Evolutionary conservation across 352 stramenopile genomes (phyloP).

Genomic region (Globisporangium recalcitrans): DNA sequence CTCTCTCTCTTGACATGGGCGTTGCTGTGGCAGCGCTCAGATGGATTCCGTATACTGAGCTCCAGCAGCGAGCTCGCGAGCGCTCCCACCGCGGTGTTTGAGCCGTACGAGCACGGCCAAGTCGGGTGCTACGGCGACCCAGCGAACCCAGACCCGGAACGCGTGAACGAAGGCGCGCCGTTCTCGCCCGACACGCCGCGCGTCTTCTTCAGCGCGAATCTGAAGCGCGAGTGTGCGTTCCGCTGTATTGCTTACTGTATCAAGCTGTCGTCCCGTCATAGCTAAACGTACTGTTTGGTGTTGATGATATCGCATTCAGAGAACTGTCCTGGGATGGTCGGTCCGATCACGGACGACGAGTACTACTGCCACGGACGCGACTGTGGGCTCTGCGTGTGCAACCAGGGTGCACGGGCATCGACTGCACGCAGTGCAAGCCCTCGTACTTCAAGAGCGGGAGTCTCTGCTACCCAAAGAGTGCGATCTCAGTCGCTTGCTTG

Average conservation of each 20-base stretch:
- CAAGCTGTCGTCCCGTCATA: neutral
- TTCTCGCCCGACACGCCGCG: constrained; percentile 68
- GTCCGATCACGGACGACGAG: constrained; percentile 81
- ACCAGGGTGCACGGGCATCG: constrained; percentile 89
- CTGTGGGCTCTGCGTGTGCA: constrained; percentile 92
- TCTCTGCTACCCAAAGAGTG: constrained; percentile 90
- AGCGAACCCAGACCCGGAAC: constrained; percentile 46
- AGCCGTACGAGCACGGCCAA: constrained; percentile 75
- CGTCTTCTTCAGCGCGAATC: constrained; percentile 36
- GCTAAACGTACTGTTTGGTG: neutral
- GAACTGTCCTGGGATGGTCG: constrained; percentile 78
- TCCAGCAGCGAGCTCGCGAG: constrained; percentile 26
- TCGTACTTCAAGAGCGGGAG: constrained; percentile 82
- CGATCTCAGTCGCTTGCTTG: too few species aligned
- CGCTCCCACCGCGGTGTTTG: constrained; percentile 48
- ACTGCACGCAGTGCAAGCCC: constrained; percentile 84
- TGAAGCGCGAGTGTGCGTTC: constrained; percentile 30
- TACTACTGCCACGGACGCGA: constrained; percentile 90
- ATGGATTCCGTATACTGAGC: constrained; percentile 35
- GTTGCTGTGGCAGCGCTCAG: neutral
- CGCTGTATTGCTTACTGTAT: neutral
- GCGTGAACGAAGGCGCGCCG: constrained; percentile 82
- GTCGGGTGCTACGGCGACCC: constrained; percentile 85
- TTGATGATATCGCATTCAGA: constrained; percentile 32
- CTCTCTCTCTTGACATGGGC: neutral